Evolutionary conservation across 768 basidiomycete genomes (phyloP), one percentile per base, ranked within the genome.

Genomic region (Boletus speciosus): DNA sequence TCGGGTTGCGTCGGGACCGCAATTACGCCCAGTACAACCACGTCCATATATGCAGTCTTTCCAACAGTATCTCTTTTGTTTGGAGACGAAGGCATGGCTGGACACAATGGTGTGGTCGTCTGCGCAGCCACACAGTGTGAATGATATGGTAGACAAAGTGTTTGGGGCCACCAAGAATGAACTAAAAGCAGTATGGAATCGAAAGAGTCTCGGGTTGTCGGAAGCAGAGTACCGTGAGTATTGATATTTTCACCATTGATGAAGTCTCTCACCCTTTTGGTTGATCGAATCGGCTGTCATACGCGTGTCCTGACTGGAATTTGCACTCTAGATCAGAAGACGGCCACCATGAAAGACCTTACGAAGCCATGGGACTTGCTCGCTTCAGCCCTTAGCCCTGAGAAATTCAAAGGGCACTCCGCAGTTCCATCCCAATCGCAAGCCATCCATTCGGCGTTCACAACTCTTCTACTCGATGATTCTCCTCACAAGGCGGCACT

Each of bases 41-140:
- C 76, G 90, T 15, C 87, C 90, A 0, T 93, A 85, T 66, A 74
- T 91, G 60, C 53, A 69, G 5, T 67, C 84, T 2, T 88, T 92
- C 60, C 64, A 76, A 5, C 66, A 76, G 3, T 92, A 87, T 62
- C 69, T 91, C 2, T 84, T 90, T 59, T 81, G 84, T 46, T 71
- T 78, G 0, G 59, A 73, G 16, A 89, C 84, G n/a, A 73, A 70
- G 34, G 61, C 63, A 14, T 90, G 88, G 86, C 76, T 92, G 19
- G 88, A 91, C 54, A 84, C 86, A 5, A 93, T 93, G 87, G 80
- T 94, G 5, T 94, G 91, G 91, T 89, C 86, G 63, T 89, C 86
- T 3, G 91, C 91, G 5, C 88, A 91, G 63, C 88, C 90, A 2
- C 84, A 85, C 47, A 90, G 81, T 64, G 90, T 91, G 9, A 68